A percentile compares a stretch with the other conserved stretches of the same genome.
phyloP scores from a whole-genome alignment of 225 moss, liverwort and hornwort genomes.

The Straminergon stramineum region DNA sequence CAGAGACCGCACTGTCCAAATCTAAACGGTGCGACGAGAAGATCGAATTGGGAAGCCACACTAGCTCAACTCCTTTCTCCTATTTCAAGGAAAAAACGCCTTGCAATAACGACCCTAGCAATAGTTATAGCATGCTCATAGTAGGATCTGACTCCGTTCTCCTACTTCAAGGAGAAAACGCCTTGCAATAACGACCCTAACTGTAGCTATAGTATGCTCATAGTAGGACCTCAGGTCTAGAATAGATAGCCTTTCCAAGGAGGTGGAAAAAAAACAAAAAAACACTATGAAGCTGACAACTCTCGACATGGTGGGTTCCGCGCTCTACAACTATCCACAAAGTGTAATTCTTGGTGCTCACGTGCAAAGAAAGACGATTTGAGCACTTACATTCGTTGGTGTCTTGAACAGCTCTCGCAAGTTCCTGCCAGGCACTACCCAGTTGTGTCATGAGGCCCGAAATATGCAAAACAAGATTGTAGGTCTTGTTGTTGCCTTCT shows the following conservation, averaged over 20 bases:
- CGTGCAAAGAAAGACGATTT: not conserved
- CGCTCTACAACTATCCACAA: not conserved
- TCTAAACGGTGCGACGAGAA: not conserved
- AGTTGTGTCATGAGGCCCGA: constrained; percentile 50
- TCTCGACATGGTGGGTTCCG: not conserved
- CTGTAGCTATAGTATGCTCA: not conserved
- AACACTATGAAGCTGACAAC: not conserved
- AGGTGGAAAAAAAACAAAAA: not conserved
- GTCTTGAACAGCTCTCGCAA: constrained; percentile 46
- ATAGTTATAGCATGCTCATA: not conserved
- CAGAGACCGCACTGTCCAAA: not conserved
- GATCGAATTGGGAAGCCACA: not conserved
- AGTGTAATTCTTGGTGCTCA: constrained; percentile 1
- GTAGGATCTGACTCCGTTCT: not conserved
- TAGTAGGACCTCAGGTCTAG: not conserved
- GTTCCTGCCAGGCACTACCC: constrained; percentile 57
- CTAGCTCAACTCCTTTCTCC: not conserved
- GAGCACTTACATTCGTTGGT: constrained; percentile 39
- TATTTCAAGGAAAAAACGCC: not conserved
- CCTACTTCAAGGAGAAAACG: not conserved
- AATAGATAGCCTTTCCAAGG: not conserved
- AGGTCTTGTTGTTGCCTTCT: constrained; percentile 42
- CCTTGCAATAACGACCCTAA: not conserved
- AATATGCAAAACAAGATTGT: constrained; percentile 46
- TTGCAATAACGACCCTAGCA: not conserved